Percentiles rank a stretch among this genome's conserved stretches.
These are phyloP conservation scores for Oehlia diaphana DNA, from an alignment of 192 early-diverging fungal genomes.

Conservation along the genomic window DNA sequence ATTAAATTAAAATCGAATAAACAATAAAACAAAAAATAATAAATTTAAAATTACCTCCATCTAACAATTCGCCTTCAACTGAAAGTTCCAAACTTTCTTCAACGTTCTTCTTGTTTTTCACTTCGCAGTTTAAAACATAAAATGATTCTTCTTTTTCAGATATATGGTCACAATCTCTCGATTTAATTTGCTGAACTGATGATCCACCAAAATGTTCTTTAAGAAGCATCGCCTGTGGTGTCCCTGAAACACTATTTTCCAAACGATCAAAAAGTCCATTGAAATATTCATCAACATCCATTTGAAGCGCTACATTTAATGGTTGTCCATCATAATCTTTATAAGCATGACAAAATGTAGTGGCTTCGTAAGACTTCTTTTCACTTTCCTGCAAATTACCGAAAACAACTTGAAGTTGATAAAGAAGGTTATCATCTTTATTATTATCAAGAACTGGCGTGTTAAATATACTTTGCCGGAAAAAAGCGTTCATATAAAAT, in stretches of 20 bases:
- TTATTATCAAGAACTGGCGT: conserved; percentile 39
- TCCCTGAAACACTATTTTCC: conserved; percentile 48
- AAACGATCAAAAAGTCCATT: conserved; percentile 58
- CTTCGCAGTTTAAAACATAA: conserved; percentile 55
- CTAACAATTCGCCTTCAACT: conserved; percentile 56
- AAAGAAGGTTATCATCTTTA: conserved; percentile 48
- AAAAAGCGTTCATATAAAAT: conserved; percentile 56
- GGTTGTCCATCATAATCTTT: conserved; percentile 56
- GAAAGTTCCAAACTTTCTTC: conserved; percentile 59
- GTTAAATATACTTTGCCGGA: conserved; percentile 47
- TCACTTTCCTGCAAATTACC: conserved; percentile 50
- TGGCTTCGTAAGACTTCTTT: conserved; percentile 49
- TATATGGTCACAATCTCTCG: conserved; percentile 54
- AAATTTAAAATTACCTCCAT: conserved; percentile 44
- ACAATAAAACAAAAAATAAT: not conserved
- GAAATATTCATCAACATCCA: conserved; percentile 65
- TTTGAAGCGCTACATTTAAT: conserved; percentile 55
- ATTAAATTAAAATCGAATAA: not conserved
- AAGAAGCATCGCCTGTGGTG: conserved; percentile 48
- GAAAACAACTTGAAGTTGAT: conserved; percentile 54
- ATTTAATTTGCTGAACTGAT: conserved; percentile 58
- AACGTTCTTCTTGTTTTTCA: conserved; percentile 55
- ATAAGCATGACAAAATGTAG: conserved; percentile 47
- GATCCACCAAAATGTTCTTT: conserved; percentile 58
- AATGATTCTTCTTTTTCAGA: conserved; percentile 55